A percentile compares a stretch with the other conserved stretches of the same genome.
Conservation (phyloP, 2,329 filamentous ascomycete species). For the Emergomyces pasteurianus region DNA sequence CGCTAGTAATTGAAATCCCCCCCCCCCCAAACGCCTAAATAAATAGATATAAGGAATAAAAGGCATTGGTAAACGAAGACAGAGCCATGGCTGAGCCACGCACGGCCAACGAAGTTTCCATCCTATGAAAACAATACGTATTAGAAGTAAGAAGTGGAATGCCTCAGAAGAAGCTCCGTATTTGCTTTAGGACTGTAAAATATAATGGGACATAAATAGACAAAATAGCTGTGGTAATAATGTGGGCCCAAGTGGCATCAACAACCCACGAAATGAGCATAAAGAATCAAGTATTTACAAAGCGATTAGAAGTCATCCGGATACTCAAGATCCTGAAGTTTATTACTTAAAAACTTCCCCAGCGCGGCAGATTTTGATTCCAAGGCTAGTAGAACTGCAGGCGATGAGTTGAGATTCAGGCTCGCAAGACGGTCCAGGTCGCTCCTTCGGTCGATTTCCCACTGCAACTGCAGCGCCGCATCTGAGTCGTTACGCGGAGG, state of each 20-base stretch:
- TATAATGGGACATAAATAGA: not conserved
- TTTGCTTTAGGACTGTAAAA: not conserved
- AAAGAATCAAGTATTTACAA: not conserved
- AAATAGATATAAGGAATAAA: not conserved
- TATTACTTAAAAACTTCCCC: slow-evolving; percentile 29
- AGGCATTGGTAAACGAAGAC: not conserved
- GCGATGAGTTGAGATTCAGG: slow-evolving; percentile 28
- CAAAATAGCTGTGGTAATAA: not conserved
- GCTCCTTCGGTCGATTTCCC: slow-evolving; percentile 28
- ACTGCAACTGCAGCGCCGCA: slow-evolving; percentile 23
- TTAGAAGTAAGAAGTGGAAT: not conserved
- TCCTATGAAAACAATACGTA: not conserved
- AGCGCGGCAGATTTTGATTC: slow-evolving; percentile 33
- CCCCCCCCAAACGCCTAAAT: not conserved
- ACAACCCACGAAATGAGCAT: not conserved
- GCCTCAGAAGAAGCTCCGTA: not conserved
- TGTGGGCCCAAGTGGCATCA: not conserved
- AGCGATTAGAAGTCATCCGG: slow-evolving; percentile 29
- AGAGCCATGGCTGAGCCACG: not conserved
- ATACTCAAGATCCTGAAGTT: slow-evolving; percentile 29
- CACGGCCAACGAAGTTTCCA: not conserved
- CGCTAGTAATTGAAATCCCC: not conserved
- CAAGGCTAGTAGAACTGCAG: slow-evolving; percentile 28
- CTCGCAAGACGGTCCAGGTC: slow-evolving; percentile 29
- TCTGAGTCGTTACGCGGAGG: slow-evolving; percentile 10